phyloP scores from a whole-genome alignment of 2,329 filamentous ascomycete species.

The Aspergillus eucalypticola region DNA sequence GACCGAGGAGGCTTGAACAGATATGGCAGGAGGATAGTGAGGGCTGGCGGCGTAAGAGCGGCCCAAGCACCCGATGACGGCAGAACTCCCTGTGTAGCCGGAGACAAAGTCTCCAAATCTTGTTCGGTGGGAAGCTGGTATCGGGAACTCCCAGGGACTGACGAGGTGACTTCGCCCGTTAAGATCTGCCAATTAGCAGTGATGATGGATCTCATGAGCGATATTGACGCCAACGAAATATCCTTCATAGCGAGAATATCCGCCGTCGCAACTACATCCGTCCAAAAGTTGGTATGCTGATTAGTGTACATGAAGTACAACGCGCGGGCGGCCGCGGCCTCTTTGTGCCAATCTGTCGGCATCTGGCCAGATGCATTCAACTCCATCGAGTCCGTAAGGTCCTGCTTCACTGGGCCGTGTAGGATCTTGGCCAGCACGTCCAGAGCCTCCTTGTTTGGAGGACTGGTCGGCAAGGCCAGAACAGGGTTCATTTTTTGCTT shows the following conservation, averaged over 20 bases:
- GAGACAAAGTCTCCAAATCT: slow-evolving; percentile 38
- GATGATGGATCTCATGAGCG: slow-evolving; percentile 54
- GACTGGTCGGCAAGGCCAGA: slow-evolving; percentile 52
- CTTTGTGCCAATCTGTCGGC: slow-evolving; percentile 44
- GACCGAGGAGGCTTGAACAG: slow-evolving; percentile 58
- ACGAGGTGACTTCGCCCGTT: slow-evolving; percentile 30
- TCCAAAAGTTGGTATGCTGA: slow-evolving; percentile 54
- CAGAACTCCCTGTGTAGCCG: slow-evolving; percentile 37
- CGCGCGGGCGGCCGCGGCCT: slow-evolving; percentile 55
- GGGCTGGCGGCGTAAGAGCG: slow-evolving; percentile 53
- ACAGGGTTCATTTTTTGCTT: slow-evolving; percentile 46
- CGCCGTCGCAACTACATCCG: slow-evolving; percentile 54
- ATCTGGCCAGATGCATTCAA: slow-evolving; percentile 35
- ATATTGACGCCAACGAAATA: slow-evolving; percentile 56
- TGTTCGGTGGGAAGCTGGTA: slow-evolving; percentile 46
- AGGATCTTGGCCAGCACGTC: slow-evolving; percentile 58
- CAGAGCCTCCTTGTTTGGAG: slow-evolving; percentile 56
- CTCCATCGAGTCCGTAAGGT: slow-evolving; percentile 30
- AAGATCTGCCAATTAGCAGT: slow-evolving; percentile 56
- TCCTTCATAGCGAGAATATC: slow-evolving; percentile 60
- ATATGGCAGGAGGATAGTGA: slow-evolving; percentile 56
- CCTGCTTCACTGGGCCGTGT: slow-evolving; percentile 49
- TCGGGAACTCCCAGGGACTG: slow-evolving; percentile 24
- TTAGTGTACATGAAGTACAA: slow-evolving; percentile 58
- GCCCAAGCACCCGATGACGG: slow-evolving; percentile 52